These are phyloP conservation scores for Cladophialophora carrionii DNA, from an alignment of 2,329 filamentous ascomycete species.

Conservation along the genomic window DNA sequence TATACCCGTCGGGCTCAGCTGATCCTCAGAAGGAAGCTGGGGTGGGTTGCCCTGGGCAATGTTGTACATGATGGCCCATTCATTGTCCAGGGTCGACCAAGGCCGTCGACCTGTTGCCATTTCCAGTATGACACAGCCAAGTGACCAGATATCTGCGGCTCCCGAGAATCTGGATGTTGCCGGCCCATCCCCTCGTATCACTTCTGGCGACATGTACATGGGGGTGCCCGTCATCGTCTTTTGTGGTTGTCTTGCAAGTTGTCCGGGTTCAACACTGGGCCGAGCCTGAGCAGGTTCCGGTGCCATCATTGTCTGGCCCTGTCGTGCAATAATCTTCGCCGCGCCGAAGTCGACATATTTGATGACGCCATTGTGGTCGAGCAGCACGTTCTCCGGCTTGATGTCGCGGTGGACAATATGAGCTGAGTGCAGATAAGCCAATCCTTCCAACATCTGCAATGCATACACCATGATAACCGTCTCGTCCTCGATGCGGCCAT, in stretches of 20 bases:
- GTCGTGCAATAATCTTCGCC: conserved; percentile 92
- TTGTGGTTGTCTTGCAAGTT: conserved; percentile 57
- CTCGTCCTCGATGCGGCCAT: conserved; percentile 96
- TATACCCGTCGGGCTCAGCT: conserved; percentile 80
- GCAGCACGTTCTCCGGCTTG: conserved; percentile 95
- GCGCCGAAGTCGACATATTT: conserved; percentile 99
- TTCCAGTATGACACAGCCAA: conserved; percentile 94
- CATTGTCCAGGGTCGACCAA: conserved; percentile 95
- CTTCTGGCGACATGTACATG: conserved; percentile 99
- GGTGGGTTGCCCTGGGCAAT: conserved; percentile 96
- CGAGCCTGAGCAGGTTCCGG: conserved; percentile 56
- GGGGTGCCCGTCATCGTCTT: conserved; percentile 96
- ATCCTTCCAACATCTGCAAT: conserved; percentile 87
- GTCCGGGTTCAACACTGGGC: conserved; percentile 27
- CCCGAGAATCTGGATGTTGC: conserved; percentile 52
- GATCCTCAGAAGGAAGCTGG: conserved; percentile 76
- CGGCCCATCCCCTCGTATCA: conserved; percentile 83
- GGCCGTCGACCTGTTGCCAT: conserved; percentile 95
- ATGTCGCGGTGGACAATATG: conserved; percentile 95
- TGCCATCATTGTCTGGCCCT: conserved; percentile 81
- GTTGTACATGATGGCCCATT: conserved; percentile 99
- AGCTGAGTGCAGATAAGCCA: conserved; percentile 90
- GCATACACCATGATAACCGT: conserved; percentile 97
- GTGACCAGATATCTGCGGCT: conserved; percentile 91
- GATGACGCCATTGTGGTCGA: conserved; percentile 97